A percentile compares a stretch with the other conserved stretches of the same genome.
Evolutionary conservation across 805 yeast genomes (phyloP).

Genomic region (Hagleromyces aurorensis): DNA sequence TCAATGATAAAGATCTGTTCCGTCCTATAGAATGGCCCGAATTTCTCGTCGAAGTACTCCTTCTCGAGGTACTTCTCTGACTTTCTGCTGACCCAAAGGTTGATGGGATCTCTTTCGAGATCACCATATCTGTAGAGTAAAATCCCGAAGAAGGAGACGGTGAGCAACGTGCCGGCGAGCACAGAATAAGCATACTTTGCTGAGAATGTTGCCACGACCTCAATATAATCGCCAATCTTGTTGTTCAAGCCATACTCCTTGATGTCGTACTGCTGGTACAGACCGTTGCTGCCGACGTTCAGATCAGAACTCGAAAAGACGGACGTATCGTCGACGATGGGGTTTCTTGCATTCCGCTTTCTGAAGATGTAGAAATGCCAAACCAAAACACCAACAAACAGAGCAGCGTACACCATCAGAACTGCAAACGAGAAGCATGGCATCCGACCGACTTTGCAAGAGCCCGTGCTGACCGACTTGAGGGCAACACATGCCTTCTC

Average conservation of each 20-base stretch:
- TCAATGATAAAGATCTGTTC: constrained; percentile 75
- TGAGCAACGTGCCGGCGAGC: constrained; percentile 35
- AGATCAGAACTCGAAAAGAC: constrained; percentile 19
- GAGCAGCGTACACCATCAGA: constrained; percentile 39
- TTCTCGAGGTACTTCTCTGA: constrained; percentile 66
- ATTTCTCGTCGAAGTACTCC: constrained; percentile 62
- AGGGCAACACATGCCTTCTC: constrained; percentile 68
- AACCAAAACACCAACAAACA: constrained; percentile 22
- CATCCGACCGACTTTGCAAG: constrained; percentile 51
- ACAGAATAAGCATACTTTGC: constrained; percentile 52
- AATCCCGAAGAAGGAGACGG: constrained; percentile 29
- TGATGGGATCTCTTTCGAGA: constrained; percentile 72
- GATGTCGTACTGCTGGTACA: constrained; percentile 18
- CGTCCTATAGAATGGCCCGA: constrained; percentile 87
- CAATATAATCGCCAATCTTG: constrained; percentile 32
- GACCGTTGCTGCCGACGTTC: constrained; percentile 6
- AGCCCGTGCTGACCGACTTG: constrained; percentile 35
- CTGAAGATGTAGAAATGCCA: constrained; percentile 18
- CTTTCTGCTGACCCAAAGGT: constrained; percentile 80
- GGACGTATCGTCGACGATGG: constrained; percentile 22
- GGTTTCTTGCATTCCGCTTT: constrained; percentile 14
- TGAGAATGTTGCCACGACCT: constrained; percentile 48
- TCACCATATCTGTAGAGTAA: constrained; percentile 39
- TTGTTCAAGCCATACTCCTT: constrained; percentile 11
- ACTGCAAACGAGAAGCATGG: constrained; percentile 71